Evolutionary conservation across 257 asterid species (phyloP), one percentile per base, ranked within the genome.

Genomic region (Solanum virginianum): DNA sequence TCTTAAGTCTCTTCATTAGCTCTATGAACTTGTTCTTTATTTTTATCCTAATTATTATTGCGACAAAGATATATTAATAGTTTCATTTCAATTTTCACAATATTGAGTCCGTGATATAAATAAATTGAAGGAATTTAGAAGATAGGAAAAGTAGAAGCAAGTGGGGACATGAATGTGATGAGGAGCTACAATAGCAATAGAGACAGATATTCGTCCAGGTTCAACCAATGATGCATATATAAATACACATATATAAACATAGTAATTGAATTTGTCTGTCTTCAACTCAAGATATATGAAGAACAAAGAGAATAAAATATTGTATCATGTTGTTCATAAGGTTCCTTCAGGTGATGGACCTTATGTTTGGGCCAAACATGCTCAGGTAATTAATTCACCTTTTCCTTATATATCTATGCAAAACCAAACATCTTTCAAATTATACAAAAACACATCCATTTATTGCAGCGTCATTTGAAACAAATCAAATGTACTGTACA

Each of bases 301-400:
- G 55, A 90, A 80, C 87, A 86, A 57, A 47, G 90, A 90, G 26
- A 87, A 85, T 47, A 88, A 89, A 45, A 24, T 57, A 20, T 56
- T 36, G 13, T 92, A 88, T 86, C 97, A 91, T 83, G 95, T 92
- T 3, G 88, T 91, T 63, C 91, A 92, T 88, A 95, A 95, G 85
- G 97, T 94, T 86, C 99, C 99, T 87, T 90, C 92, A 9, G 99
- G 98, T 10, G 97, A 95, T 87, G 98, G 99, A 4, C 98, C 97
- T 88, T 95, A 95, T 84, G 98, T 92, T 83, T 91, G 94, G 56
- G 99, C 98, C 56, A 95, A 95, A 84, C 91, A 91, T 89, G 95
- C 95, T 85, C 99, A 94, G 98, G 99, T 95, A 1, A 55, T 10
- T 45, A 0, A 49, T 14, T 10, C 24, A 24, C 22, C 51, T 11